Evolutionary conservation across 2,329 filamentous ascomycete genomes (phyloP).

Genomic region (Colletotrichum somersetense): DNA sequence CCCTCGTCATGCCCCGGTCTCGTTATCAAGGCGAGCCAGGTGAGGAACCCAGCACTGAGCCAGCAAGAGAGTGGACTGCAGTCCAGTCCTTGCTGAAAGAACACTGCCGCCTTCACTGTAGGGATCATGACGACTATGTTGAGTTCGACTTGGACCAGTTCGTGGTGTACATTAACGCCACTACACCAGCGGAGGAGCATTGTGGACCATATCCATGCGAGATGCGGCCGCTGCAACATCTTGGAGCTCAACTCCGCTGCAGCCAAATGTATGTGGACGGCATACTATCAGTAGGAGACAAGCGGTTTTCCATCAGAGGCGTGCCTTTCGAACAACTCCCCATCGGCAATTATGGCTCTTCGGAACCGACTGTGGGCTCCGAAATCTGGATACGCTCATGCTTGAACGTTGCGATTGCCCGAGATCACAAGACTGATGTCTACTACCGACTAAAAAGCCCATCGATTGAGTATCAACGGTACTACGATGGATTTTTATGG

Average conservation of each 20-base stretch:
- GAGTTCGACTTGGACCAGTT: constrained; percentile 71
- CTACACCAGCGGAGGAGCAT: constrained; percentile 43
- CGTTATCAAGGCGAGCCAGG: constrained; percentile 42
- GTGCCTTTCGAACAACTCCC: constrained; percentile 71
- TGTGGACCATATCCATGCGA: constrained; percentile 53
- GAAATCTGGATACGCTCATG: constrained; percentile 75
- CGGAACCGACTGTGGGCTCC: constrained; percentile 60
- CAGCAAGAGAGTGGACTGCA: constrained; percentile 49
- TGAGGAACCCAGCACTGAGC: constrained; percentile 45
- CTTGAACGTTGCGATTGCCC: constrained; percentile 51
- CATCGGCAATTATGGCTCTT: constrained; percentile 73
- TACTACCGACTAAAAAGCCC: constrained; percentile 75
- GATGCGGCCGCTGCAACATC: constrained; percentile 67
- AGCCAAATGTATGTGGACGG: constrained; percentile 71
- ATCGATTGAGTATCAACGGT: constrained; percentile 70
- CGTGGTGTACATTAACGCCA: constrained; percentile 63
- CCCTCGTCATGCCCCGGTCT: constrained; percentile 15
- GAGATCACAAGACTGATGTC: constrained; percentile 50
- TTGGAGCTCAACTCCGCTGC: constrained; percentile 54
- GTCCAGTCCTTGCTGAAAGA: constrained; percentile 49
- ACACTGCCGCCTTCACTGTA: constrained; percentile 30
- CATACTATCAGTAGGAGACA: constrained; percentile 60
- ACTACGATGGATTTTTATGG: constrained; percentile 76
- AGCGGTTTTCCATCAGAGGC: constrained; percentile 63
- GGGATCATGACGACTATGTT: constrained; percentile 45